Conservation (phyloP, 2,329 filamentous ascomycete genomes). For the Metarhizium anisopliae region DNA sequence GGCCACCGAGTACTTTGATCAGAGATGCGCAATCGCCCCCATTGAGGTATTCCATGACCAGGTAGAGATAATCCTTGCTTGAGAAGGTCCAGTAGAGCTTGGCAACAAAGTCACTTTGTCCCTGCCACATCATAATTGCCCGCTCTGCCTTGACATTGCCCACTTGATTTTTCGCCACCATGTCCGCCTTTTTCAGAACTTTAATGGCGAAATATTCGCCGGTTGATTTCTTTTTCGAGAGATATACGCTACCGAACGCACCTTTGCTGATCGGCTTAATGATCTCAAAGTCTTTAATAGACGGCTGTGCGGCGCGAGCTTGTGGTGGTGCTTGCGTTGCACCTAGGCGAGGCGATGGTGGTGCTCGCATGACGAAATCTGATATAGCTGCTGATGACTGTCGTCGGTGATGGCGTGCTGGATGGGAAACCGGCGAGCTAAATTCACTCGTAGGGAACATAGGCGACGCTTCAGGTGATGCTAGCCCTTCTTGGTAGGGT, state of each 20-base stretch:
- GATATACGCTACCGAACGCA: conserved; percentile 93
- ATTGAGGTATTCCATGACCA: conserved; percentile 99
- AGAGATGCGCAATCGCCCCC: conserved; percentile 94
- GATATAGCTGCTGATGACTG: conserved; percentile 89
- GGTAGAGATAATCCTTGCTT: conserved; percentile 96
- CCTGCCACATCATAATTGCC: conserved; percentile 99
- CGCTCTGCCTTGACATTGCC: conserved; percentile 98
- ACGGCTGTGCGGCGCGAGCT: conserved; percentile 81
- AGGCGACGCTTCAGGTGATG: conserved; percentile 84
- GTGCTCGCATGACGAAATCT: conserved; percentile 53
- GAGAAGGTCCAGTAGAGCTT: conserved; percentile 99
- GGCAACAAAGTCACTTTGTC: conserved; percentile 96
- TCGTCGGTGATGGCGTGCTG: conserved; percentile 63
- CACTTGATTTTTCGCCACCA: conserved; percentile 99
- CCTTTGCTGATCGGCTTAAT: conserved; percentile 99
- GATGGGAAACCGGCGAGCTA: conserved; percentile 58
- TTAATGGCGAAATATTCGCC: conserved; percentile 99
- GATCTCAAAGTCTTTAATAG: conserved; percentile 98
- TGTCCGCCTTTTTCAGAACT: conserved; percentile 97
- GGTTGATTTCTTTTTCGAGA: conserved; percentile 97
- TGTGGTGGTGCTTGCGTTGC: conserved; percentile 72
- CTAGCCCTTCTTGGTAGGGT: conserved; percentile 53
- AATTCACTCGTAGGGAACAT: conserved; percentile 78
- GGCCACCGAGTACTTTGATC: conserved; percentile 84
- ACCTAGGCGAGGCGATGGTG: conserved; percentile 72